Evolutionary conservation across 495 filamentous ascomycete genomes (phyloP).

Genomic region (Mycothermus thermophilus): DNA sequence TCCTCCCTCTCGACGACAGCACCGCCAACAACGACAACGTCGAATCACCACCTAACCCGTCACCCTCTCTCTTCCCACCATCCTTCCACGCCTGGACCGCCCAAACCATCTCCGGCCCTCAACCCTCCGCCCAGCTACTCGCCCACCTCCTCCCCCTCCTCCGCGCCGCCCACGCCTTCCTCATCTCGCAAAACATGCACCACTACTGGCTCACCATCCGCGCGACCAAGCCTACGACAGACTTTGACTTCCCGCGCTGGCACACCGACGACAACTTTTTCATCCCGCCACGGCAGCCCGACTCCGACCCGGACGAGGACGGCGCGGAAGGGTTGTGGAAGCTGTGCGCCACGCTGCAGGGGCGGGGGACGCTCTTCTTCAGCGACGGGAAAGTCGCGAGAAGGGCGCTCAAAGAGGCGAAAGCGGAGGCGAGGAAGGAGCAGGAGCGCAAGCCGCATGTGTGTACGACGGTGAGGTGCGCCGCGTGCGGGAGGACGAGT

Average conservation of each 20-base stretch:
- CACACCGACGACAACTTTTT: conserved; percentile 26
- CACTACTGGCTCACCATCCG: conserved; percentile 26
- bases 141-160: conserved; percentile 14
- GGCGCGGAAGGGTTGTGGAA: conserved; percentile 14
- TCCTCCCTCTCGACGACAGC: not conserved
- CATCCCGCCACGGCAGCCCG: conserved; percentile 5
- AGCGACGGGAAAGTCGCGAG: conserved; percentile 5
- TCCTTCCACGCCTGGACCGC: conserved; percentile 1
- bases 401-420: not conserved
- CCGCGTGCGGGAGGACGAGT: conserved; percentile 16
- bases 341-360: conserved; percentile 21
- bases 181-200: conserved; percentile 10
- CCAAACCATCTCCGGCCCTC: not conserved
- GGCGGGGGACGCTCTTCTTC: conserved; percentile 21
- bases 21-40: no score
- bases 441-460: conserved; percentile 15
- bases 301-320: no score
- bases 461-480: conserved; percentile 19
- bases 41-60: no score
- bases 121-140: not conserved
- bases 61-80: not conserved
- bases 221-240: conserved; percentile 17
- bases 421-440: conserved; percentile 11
- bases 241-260: conserved; percentile 22
- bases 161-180: conserved; percentile 12